Conservation (phyloP, 352 stramenopile genomes). For the Phytophthora sp. region DNA sequence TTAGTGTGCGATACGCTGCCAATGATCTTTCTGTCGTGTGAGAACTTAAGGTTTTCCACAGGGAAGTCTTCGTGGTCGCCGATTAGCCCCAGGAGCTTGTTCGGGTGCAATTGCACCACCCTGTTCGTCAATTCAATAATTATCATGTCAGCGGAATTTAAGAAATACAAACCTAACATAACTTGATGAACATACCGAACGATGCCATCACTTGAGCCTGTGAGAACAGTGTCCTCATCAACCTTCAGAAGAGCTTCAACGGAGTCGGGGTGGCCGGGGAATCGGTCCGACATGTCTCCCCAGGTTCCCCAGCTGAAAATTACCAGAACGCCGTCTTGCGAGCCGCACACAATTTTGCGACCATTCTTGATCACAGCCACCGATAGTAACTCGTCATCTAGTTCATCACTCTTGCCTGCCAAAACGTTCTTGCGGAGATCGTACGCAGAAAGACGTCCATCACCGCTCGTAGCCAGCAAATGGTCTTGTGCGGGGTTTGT, state of each 20-base stretch:
- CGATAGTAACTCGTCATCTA: slow-evolving; percentile 83
- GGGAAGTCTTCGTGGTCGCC: slow-evolving; percentile 96
- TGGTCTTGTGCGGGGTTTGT: slow-evolving; percentile 82
- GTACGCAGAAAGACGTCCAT: slow-evolving; percentile 92
- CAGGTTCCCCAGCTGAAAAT: slow-evolving; percentile 96
- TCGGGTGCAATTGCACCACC: slow-evolving; percentile 95
- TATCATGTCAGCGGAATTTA: slow-evolving; percentile 3
- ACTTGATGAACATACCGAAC: slow-evolving; percentile 71
- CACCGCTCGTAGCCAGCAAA: slow-evolving; percentile 90
- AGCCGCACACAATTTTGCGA: slow-evolving; percentile 95
- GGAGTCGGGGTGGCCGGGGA: slow-evolving; percentile 94
- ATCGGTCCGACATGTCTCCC: slow-evolving; percentile 96
- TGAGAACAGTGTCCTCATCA: slow-evolving; percentile 97
- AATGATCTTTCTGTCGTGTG: slow-evolving; percentile 89
- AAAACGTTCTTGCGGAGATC: slow-evolving; percentile 90
- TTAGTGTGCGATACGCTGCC: slow-evolving; percentile 94
- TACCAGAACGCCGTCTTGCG: slow-evolving; percentile 94
- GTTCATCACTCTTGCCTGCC: slow-evolving; percentile 81
- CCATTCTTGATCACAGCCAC: slow-evolving; percentile 88
- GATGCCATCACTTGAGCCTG: slow-evolving; percentile 95
- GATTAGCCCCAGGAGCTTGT: slow-evolving; percentile 96
- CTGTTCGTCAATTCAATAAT: slow-evolving; percentile 27
- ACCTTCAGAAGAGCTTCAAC: slow-evolving; percentile 96
- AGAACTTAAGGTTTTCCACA: slow-evolving; percentile 92
- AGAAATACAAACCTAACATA: neutral